Evolutionary conservation across 257 asterid genomes (phyloP).

Genomic region (Cynanchum wilfordii): DNA sequence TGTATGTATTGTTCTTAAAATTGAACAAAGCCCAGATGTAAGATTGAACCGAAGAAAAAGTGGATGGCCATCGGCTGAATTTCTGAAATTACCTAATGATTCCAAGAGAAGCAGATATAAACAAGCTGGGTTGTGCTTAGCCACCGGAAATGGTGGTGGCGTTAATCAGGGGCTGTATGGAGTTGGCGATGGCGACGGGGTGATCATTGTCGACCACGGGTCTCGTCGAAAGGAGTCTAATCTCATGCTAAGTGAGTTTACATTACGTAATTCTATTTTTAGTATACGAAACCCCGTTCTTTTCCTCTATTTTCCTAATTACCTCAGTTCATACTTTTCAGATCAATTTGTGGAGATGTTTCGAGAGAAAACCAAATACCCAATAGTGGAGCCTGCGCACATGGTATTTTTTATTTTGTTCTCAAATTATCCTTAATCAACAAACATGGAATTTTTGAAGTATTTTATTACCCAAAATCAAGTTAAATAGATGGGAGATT

Average conservation of each 20-base stretch:
- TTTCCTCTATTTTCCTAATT: not conserved
- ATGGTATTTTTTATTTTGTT: conserved; percentile 47
- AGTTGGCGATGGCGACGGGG: conserved; percentile 62
- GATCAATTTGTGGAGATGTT: conserved; percentile 88
- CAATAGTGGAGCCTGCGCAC: conserved; percentile 95
- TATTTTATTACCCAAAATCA: not conserved
- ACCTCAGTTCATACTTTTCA: conserved; percentile 25
- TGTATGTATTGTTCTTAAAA: conserved; percentile 11
- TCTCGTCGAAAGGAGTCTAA: conserved; percentile 90
- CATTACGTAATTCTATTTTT: not conserved
- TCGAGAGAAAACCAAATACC: conserved; percentile 62
- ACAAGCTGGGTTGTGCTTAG: conserved; percentile 49
- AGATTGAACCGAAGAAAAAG: conserved; percentile 36
- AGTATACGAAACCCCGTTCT: not conserved
- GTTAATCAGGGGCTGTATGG: conserved; percentile 37
- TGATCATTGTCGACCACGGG: conserved; percentile 93
- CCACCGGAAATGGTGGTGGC: conserved; percentile 61
- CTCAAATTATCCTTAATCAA: not conserved
- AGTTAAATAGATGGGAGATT: not conserved
- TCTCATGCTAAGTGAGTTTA: conserved; percentile 74
- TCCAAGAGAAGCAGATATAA: conserved; percentile 35
- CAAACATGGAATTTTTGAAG: not conserved
- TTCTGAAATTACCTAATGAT: conserved; percentile 39
- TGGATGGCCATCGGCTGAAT: conserved; percentile 29
- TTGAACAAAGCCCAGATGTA: conserved; percentile 25